Conservation (phyloP, 2,329 filamentous ascomycete genomes). For the Monosporascus sp. region DNA sequence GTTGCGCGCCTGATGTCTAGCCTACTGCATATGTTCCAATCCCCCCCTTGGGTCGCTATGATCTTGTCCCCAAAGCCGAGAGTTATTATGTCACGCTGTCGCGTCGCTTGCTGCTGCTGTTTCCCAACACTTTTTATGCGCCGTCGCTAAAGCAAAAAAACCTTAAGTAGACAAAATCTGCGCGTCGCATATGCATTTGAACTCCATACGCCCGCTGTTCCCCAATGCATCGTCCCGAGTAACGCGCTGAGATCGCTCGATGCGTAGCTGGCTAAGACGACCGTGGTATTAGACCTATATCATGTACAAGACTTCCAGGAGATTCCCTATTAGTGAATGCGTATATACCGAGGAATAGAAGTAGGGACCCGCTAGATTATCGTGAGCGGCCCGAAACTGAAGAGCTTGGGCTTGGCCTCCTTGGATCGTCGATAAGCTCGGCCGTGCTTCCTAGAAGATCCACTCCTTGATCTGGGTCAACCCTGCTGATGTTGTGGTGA, state of each 20-base stretch:
- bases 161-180: background rate
- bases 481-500: conserved; percentile 50
- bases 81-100: background rate
- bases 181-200: background rate
- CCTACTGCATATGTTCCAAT: background rate
- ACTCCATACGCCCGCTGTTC: background rate
- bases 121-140: background rate
- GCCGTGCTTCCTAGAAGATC: conserved; percentile 49
- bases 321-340: background rate
- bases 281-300: background rate
- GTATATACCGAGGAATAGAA: background rate
- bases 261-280: background rate
- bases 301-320: background rate
- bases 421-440: conserved; percentile 46
- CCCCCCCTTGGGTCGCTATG: background rate
- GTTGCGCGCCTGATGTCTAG: background rate
- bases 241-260: too few relatives aligned
- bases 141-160: background rate
- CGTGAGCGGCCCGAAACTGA: conserved; percentile 13
- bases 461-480: conserved; percentile 42
- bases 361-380: background rate
- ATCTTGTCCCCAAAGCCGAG: background rate
- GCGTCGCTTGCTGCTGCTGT: background rate
- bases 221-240: background rate
- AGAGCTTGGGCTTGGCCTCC: conserved; percentile 22